Base-by-base conservation (phyloP, 176 grass and related monocot genomes). In the Triticum dicoccoides region DNA sequence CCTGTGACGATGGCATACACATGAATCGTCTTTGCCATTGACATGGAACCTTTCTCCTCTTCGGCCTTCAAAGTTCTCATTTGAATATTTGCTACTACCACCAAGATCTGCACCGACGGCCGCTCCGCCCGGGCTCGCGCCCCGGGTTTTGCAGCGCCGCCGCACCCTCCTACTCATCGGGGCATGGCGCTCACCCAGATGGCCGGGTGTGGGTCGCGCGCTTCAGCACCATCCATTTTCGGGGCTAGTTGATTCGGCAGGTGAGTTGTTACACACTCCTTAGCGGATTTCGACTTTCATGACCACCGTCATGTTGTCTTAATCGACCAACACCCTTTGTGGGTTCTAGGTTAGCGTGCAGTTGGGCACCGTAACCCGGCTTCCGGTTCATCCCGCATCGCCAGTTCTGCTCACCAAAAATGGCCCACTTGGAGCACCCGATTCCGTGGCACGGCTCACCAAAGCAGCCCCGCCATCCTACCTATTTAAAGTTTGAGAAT, bases 401-500 rank as follows among this genome's bases (percentile, higher is more conserved):
- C 78, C 61, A 87, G 63, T 90, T 87, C 64, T 80, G 79, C 80
- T 90, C 87, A 87, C 80, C 80, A 87, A 91, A 84, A 81, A 87
- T 84, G 85, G 80, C 89, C 89, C 74, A 84, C 89, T 81, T 87
- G 89, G 74, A 87, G 89, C 88, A 80, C 87, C 42, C 39, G 65
- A 89, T 89, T 84, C 65, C 34, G 17, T 85, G 58, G 44, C 8
- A 10, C 9, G 14, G 23, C 78, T 80, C 78, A 80, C 24, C 15
- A 4, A 27, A 92, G 87, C 80, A 89, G 79, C 73, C 87, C 17
- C 79, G 38, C 91, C 91, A 78, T 91, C 86, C 83, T 89, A 91
- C 88, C 90, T 92, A 95, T 95, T 95, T 95, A 92, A 95, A 92
- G 93, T 95, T 95, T 95, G 93, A 92, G 88, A 92, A 92, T 92